Evolutionary conservation across 2,329 filamentous ascomycete species (phyloP), one percentile per base, ranked within the genome.

Genomic region (Phaeosphaeria sp.): DNA sequence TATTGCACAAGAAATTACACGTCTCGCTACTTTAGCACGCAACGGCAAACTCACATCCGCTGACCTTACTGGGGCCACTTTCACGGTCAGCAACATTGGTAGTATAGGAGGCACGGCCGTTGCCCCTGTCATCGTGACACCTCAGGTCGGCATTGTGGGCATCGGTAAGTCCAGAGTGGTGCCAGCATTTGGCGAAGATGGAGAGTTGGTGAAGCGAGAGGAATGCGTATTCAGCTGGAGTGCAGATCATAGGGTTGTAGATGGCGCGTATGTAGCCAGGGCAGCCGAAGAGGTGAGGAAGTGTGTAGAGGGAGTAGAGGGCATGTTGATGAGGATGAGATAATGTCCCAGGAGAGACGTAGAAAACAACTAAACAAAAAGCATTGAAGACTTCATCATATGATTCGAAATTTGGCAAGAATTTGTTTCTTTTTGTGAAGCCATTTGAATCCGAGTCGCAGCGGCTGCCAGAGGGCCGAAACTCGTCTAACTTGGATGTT

Each of bases 81-180:
- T 99, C 71, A 97, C 95, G 0, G 88, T 99, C 49, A 97, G 93
- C 68, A 99, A 99, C 76, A 97, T 99, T 67, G 95, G 95, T 46
- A 96, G 89, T 68, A 92, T 99, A 46, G 95, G 95, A 53, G 95
- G 95, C 25, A 95, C 91, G 1, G 96, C 96, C 68, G 88, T 98
- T 47, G 89, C 90, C 27, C 95, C 95, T 1, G 91, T 99, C 49
- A 92, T 99, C 67, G 92, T 97, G 47, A 90, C 93, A 61, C 90
- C 87, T 43, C 93, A 98, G 79, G 91, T 98, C 9, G 93, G 92
- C 8, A 99, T 99, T 72, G 78, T 99, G 25, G 95, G 94, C 11
- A 84, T 99, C 27, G 95, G 95, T 5, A 88, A 91, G 65, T 87
- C 93, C 76, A 90, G 89, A 68, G 85, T 87, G 1, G 86, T 97